A percentile compares a stretch with the other conserved stretches of the same genome.
These are phyloP conservation scores for Ampelocalamus luodianensis DNA, from an alignment of 176 grass and related monocot genomes.

Conservation along the genomic window DNA sequence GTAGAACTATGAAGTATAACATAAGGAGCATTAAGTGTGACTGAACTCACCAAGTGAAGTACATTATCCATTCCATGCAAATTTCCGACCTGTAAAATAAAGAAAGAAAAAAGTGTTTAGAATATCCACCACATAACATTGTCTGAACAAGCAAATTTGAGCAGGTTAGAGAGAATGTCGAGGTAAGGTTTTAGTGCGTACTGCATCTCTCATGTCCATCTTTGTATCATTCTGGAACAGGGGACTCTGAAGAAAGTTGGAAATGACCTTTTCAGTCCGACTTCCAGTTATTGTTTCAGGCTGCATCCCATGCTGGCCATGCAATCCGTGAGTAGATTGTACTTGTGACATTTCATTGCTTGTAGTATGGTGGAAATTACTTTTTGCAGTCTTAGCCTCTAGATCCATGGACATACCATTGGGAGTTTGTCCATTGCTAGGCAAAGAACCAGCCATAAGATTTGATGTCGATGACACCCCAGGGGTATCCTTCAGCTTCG, in stretches of 20 bases:
- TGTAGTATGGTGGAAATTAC: slow-evolving; percentile 37
- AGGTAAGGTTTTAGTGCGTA: slow-evolving; percentile 37
- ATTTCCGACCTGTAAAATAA: slow-evolving; percentile 61
- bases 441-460: slow-evolving; percentile 38
- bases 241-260: slow-evolving; percentile 72
- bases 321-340: slow-evolving; percentile 33
- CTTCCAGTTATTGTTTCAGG: slow-evolving; percentile 41
- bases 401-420: slow-evolving; percentile 38
- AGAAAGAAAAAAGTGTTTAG: slow-evolving; percentile 17
- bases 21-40: slow-evolving; percentile 10
- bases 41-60: slow-evolving; percentile 76
- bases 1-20: slow-evolving; percentile 5
- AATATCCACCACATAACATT: neutral
- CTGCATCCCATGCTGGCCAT: slow-evolving; percentile 37
- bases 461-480: slow-evolving; percentile 44
- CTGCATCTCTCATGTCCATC: slow-evolving; percentile 48
- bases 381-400: slow-evolving; percentile 44
- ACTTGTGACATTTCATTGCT: slow-evolving; percentile 41
- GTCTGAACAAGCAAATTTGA: slow-evolving; percentile 3
- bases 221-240: slow-evolving; percentile 61
- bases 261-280: slow-evolving; percentile 76
- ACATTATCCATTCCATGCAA: slow-evolving; percentile 56
- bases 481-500: slow-evolving; percentile 53
- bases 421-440: slow-evolving; percentile 51
- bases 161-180: slow-evolving; percentile 5